These are phyloP conservation scores for Hypoxylon trugodes DNA, from an alignment of 495 filamentous ascomycete species.

Conservation along the genomic window DNA sequence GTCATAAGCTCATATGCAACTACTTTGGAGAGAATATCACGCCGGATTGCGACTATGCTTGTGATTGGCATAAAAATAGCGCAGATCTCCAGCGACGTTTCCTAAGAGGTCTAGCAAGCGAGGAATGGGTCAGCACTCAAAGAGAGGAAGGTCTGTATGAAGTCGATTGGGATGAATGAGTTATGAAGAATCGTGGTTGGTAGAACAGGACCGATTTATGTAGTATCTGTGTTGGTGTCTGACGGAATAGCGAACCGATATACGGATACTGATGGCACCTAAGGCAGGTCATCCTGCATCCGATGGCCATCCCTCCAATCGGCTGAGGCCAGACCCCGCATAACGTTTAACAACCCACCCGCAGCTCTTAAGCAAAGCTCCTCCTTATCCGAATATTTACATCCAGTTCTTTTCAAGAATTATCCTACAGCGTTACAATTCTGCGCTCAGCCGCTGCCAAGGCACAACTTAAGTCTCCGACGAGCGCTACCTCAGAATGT, in stretches of 20 bases:
- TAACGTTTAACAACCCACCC: constrained; percentile 29
- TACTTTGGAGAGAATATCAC: constrained; percentile 79
- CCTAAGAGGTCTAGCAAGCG: constrained; percentile 66
- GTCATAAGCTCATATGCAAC: constrained; percentile 77
- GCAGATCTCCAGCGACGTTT: constrained; percentile 69
- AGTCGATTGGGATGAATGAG: constrained; percentile 52
- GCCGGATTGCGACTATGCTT: constrained; percentile 81
- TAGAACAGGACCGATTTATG: constrained; percentile 24
- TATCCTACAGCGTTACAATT: constrained; percentile 18
- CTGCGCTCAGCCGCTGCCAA: constrained; percentile 24
- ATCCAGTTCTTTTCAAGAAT: constrained; percentile 13
- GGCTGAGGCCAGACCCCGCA: constrained; percentile 34
- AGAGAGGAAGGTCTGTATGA: constrained; percentile 65
- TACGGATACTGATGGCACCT: constrained; percentile 13
- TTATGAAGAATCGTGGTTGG: not conserved
- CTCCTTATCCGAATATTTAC: constrained; percentile 18
- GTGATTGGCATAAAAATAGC: constrained; percentile 87
- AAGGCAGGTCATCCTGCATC: constrained; percentile 36
- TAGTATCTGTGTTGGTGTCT: constrained; percentile 1
- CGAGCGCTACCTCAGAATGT: constrained; percentile 20
- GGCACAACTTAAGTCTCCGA: constrained; percentile 6
- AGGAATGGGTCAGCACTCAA: constrained; percentile 80
- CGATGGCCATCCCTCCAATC: constrained; percentile 43
- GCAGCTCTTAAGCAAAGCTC: constrained; percentile 26
- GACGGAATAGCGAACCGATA: constrained; percentile 13